These are phyloP conservation scores for Sporothrix inflata DNA, from an alignment of 2,329 filamentous ascomycete species.

Conservation along the genomic window DNA sequence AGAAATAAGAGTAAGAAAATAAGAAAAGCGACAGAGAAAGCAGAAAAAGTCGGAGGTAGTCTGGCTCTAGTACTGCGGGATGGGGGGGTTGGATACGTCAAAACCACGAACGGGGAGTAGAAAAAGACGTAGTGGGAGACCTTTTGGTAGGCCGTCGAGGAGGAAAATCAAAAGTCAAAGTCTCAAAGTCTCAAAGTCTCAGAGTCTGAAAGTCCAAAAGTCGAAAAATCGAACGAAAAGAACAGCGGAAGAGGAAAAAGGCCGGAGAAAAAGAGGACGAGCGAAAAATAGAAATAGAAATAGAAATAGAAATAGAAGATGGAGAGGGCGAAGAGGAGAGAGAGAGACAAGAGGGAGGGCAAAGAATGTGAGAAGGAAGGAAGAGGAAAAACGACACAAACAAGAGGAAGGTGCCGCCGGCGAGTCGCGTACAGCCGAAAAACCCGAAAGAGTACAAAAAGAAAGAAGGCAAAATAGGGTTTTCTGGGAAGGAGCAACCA, in stretches of 20 bases:
- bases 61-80: slow-evolving; percentile 17
- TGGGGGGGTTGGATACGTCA: not conserved
- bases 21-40: slow-evolving; percentile 6
- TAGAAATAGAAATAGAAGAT: slow-evolving; percentile 19
- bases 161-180: not conserved
- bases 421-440: not conserved
- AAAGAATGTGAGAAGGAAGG: not conserved
- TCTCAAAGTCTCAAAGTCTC: no score
- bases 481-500: not conserved
- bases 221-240: not conserved
- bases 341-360: slow-evolving; percentile 8
- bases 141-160: not conserved
- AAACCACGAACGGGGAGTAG: slow-evolving; percentile 17
- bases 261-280: not conserved
- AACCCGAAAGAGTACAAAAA: not conserved
- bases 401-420: slow-evolving; percentile 15
- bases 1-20: slow-evolving; percentile 2
- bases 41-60: slow-evolving; percentile 18
- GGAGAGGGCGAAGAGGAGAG: slow-evolving; percentile 15
- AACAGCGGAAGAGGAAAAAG: slow-evolving; percentile 13
- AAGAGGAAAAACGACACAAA: slow-evolving; percentile 7
- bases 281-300: slow-evolving; percentile 24
- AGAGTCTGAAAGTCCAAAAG: no score
- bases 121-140: slow-evolving; percentile 15
- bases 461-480: slow-evolving; percentile 11